Base-by-base conservation (phyloP, 1,139 yeast genomes). In the Sugiyamaella pinicola region DNA sequence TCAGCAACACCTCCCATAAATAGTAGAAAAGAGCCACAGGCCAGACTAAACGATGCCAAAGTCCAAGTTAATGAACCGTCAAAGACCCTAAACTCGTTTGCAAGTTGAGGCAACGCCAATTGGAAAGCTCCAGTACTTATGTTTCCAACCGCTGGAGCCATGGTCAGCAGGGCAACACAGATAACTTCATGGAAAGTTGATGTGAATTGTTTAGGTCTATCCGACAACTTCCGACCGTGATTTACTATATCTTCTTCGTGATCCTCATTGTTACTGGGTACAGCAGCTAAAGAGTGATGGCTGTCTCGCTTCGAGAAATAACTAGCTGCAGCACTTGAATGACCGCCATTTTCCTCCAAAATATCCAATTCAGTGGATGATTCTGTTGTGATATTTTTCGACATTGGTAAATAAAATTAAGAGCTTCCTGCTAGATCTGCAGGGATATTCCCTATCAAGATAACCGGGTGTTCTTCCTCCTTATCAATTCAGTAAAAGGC, bases 31-130 rank as follows among this genome's bases (percentile, higher is more conserved):
- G 77, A 60, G 18, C 79, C 80, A 48, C 71, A 68, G 1, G 77
- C 77, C 17, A 76, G 63, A 47, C 67, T 66, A 39, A 74, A 71
- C n/a, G 75, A 62, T 6, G 74, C 65, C 7, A 73, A 64, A 6
- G 72, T 65, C 80, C 80, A 76, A 0, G 77, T 68, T 8, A 75
- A 60, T 19, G 65, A 53, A 24, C 78, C 77, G 42, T 77, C 77
- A 6, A 59, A 42, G 6, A 73, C 64, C 24, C 63, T 49, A 52
- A 74, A 75, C 33, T 68, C 61, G 5, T 61, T 60, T 2, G 74
- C 68, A 0, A 72, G 67, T 8, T 62, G 61, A n/a, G 68, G 64
- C 17, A 76, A 57, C 18, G 75, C 67, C 0, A 74, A 62, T 48
- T 70, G 75, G 53, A 67, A 65, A 4, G 70, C 63, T 2, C 77